Base-by-base conservation (phyloP, 176 grass and related monocot genomes). In the Thinopyrum elongatum region DNA sequence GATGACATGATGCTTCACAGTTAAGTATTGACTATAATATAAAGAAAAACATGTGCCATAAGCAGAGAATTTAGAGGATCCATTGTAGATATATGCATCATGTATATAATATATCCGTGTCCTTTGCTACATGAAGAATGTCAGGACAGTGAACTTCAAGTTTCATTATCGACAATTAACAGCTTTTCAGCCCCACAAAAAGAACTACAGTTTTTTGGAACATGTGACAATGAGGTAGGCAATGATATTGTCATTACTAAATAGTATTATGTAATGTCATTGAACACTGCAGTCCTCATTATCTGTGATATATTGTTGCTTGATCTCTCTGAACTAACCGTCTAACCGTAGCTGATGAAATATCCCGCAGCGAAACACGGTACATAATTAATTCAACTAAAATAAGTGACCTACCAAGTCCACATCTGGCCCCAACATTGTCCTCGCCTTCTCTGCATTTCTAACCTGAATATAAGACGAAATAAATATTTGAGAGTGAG, bases 361-460 rank as follows among this genome's bases (percentile, higher is more conserved):
- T 55, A 83, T 29, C 6, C 1, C 69, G 68, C 14, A 79, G 15
- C 4, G 15, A 6, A 78, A 25, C 57, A 86, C 19, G 34, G 81
- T 31, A 28, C 67, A 60, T 59, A 86, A 57, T 46, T 59, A 86
- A 57, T 46, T 51, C 7, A 66, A 72, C 30, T 59, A 74, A 88
- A 77, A 30, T 27, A 83, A 63, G 63, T 78, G 75, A 46, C 84
- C 69, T 90, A 95, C 93, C 96, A 98, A 91, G 73, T 94, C 76
- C 60, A 95, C 85, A 74, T 95, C 88, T 1, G 86, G 82, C 39
- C 96, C 93, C 81, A 98, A 80, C 96, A 98, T 98, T 55, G 66
- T 87, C 82, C 92, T 95, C 26, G 92, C 96, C 86, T 98, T 98
- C 72, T 94, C 93, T 88, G 89, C 76, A 83, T 98, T 98, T 88